Evolutionary conservation across 1,139 yeast species (phyloP).

Genomic region (Yamadazyma pseudoaaseri): DNA sequence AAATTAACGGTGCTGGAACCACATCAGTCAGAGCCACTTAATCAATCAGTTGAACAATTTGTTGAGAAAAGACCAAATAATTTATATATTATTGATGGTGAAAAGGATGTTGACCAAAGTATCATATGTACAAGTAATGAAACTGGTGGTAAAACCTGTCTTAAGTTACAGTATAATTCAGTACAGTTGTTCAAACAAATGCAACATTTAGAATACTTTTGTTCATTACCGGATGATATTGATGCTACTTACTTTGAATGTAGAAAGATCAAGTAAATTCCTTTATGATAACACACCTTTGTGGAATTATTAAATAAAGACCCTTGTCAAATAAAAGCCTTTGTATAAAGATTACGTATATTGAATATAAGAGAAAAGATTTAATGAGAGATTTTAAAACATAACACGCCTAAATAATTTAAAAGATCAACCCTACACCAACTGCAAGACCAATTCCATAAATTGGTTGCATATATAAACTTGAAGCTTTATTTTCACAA

Average conservation of each 20-base stretch:
- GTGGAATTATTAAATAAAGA: neutral
- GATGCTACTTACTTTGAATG: slow-evolving; percentile 51
- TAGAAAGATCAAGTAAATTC: slow-evolving; percentile 33
- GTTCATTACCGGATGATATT: slow-evolving; percentile 46
- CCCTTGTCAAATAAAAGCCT: too few relatives aligned
- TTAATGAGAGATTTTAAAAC: slow-evolving; percentile 16
- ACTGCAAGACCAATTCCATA: slow-evolving; percentile 20
- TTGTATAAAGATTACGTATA: slow-evolving; percentile 2
- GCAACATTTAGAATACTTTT: slow-evolving; percentile 46
- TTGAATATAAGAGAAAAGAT: slow-evolving; percentile 4
- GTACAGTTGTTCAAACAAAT: slow-evolving; percentile 44
- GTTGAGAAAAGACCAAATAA: slow-evolving; percentile 29
- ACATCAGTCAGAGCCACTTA: slow-evolving; percentile 9
- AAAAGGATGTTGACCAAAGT: slow-evolving; percentile 36
- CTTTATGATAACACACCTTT: too few relatives aligned
- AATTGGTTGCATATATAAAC: slow-evolving; percentile 7
- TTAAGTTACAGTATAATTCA: slow-evolving; percentile 37
- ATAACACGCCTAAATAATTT: slow-evolving; percentile 6
- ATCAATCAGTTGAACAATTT: slow-evolving; percentile 18
- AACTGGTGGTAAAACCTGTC: slow-evolving; percentile 46
- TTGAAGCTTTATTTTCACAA: slow-evolving; percentile 16
- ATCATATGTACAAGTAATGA: slow-evolving; percentile 43
- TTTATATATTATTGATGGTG: slow-evolving; percentile 45
- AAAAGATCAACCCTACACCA: slow-evolving; percentile 22
- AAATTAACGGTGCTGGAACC: slow-evolving; percentile 16